A percentile compares a stretch with the other conserved stretches of the same genome.
These are phyloP conservation scores for Boechera retrofracta DNA, from an alignment of 345 rosid species.

Conservation along the genomic window DNA sequence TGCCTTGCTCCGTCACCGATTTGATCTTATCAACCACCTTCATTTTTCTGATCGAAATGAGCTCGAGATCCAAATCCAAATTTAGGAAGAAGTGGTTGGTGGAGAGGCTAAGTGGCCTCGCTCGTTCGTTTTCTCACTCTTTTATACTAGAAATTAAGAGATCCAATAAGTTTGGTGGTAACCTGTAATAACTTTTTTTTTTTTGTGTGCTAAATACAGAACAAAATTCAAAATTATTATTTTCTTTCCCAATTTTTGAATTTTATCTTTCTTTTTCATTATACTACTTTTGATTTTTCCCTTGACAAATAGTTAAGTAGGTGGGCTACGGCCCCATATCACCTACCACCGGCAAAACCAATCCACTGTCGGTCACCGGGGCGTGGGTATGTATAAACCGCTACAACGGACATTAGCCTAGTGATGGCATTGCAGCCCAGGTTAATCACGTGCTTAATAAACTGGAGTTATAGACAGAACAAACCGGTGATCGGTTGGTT, in stretches of 20 bases:
- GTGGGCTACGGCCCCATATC: conserved; percentile 26
- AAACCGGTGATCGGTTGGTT: conserved; percentile 17
- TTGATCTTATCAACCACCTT: conserved; percentile 88
- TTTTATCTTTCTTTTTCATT: too few relatives aligned
- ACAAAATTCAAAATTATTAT: too few relatives aligned
- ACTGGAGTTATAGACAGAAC: conserved; percentile 1
- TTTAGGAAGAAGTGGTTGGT: conserved; percentile 29
- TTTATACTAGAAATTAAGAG: conserved; percentile 23
- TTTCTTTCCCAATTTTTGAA: not conserved
- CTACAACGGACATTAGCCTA: conserved; percentile 4
- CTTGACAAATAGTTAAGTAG: not conserved
- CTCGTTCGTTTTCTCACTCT: conserved; percentile 1
- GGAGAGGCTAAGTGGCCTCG: conserved; percentile 29
- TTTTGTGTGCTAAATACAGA: too few relatives aligned
- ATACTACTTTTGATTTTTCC: too few relatives aligned
- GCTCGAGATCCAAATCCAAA: conserved; percentile 25
- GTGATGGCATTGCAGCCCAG: conserved; percentile 8
- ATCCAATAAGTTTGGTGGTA: conserved; percentile 28
- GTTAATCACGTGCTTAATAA: conserved; percentile 35
- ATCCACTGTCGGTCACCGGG: conserved; percentile 7
- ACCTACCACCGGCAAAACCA: conserved; percentile 29
- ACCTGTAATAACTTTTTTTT: not conserved
- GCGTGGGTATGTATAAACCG: conserved; percentile 1
- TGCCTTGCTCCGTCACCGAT: conserved; percentile 44
- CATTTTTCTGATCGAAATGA: conserved; percentile 47